Evolutionary conservation across 768 basidiomycete species (phyloP).

Genomic region (Termitomyces eurrhizus): DNA sequence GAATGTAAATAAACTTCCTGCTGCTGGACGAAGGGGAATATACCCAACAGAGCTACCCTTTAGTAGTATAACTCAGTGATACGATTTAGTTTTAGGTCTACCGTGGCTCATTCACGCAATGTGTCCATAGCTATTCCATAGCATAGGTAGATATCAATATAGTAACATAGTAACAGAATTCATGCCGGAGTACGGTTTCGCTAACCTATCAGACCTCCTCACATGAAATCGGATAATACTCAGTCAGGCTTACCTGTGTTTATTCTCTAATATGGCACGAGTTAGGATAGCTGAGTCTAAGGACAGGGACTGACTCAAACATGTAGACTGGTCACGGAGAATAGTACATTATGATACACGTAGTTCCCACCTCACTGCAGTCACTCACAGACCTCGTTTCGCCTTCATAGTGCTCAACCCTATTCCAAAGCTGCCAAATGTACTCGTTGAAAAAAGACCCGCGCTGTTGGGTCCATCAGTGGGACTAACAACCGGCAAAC

Average conservation of each 20-base stretch:
- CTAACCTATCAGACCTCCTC: not conserved
- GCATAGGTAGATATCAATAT: too few species aligned
- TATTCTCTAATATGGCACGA: not conserved
- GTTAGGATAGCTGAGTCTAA: not conserved
- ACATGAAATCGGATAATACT: not conserved
- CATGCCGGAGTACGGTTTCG: not conserved
- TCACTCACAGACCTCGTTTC: slow-evolving; percentile 5
- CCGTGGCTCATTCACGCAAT: too few species aligned
- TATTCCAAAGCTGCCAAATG: slow-evolving; percentile 31
- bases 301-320: not conserved
- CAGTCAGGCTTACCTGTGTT: not conserved
- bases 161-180: too few species aligned
- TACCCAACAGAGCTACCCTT: not conserved
- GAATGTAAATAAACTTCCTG: not conserved
- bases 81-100: too few species aligned
- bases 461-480: slow-evolving; percentile 11
- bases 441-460: slow-evolving; percentile 16
- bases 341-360: slow-evolving; percentile 5
- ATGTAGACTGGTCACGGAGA: not conserved
- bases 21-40: not conserved
- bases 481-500: slow-evolving; percentile 5
- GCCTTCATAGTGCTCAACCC: slow-evolving; percentile 26
- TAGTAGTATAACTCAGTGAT: too few species aligned
- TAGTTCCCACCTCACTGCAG: not conserved
- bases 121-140: too few species aligned